Percentiles rank a stretch among this genome's conserved stretches.
Evolutionary conservation across 441 rosid genomes (phyloP).

Genomic region (Mallotus repandus): DNA sequence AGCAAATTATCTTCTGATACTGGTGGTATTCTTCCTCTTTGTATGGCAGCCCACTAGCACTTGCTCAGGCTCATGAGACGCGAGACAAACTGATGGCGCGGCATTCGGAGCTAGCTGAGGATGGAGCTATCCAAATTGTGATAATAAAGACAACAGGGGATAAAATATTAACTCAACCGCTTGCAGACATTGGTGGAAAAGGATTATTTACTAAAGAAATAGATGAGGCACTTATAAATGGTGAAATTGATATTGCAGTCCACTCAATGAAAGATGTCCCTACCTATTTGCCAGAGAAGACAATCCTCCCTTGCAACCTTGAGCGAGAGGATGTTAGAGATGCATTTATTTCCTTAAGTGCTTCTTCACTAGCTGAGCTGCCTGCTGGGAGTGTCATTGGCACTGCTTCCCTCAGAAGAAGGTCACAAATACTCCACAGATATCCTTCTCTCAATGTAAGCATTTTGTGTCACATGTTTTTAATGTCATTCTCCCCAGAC

Average conservation of each 20-base stretch:
- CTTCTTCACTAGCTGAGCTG: constrained; percentile 69
- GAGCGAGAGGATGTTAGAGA: constrained; percentile 92
- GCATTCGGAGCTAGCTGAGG: constrained; percentile 80
- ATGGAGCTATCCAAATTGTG: constrained; percentile 87
- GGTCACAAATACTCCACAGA: constrained; percentile 88
- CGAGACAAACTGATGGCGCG: constrained; percentile 65
- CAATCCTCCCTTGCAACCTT: constrained; percentile 85
- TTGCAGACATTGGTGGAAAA: constrained; percentile 98
- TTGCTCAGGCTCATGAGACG: constrained; percentile 96
- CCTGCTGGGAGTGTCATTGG: constrained; percentile 87
- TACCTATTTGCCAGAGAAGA: constrained; percentile 81
- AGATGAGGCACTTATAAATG: constrained; percentile 83
- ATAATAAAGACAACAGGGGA: constrained; percentile 96
- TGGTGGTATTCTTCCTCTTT: constrained; percentile 24
- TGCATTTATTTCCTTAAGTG: constrained; percentile 74
- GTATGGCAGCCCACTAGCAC: constrained; percentile 88
- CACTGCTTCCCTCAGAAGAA: constrained; percentile 95
- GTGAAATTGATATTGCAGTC: constrained; percentile 93
- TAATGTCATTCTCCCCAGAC: neutral
- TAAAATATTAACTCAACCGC: constrained; percentile 84
- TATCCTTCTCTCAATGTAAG: constrained; percentile 71
- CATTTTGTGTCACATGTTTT: neutral
- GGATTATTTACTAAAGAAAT: constrained; percentile 96
- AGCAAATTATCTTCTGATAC: neutral
- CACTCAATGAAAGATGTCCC: constrained; percentile 99